Conservation (phyloP, 2,329 filamentous ascomycete genomes). For the Tolypocladium sp. region DNA sequence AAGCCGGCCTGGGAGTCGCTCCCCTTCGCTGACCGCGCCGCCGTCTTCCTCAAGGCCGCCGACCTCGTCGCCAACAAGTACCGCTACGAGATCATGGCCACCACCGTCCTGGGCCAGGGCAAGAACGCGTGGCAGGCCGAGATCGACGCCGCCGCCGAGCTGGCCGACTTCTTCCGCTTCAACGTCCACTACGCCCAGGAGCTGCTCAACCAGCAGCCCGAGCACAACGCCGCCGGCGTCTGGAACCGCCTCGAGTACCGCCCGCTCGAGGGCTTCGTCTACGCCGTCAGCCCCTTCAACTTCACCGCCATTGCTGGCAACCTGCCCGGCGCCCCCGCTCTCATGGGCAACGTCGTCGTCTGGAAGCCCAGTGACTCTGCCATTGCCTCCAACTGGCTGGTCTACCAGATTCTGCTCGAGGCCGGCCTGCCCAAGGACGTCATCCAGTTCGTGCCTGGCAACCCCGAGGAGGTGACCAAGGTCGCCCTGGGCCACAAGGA, state of each 20-base stretch:
- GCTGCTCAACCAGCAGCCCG: slow-evolving; percentile 78
- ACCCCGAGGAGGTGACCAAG: slow-evolving; percentile 76
- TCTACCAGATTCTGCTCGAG: slow-evolving; percentile 85
- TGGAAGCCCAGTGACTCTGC: slow-evolving; percentile 95
- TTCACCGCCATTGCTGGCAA: slow-evolving; percentile 94
- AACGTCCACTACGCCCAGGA: slow-evolving; percentile 92
- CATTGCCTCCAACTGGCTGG: slow-evolving; percentile 82
- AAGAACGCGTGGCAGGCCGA: slow-evolving; percentile 99
- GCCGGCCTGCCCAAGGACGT: slow-evolving; percentile 83
- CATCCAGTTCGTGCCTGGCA: slow-evolving; percentile 87
- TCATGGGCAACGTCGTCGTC: slow-evolving; percentile 89
- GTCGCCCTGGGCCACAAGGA: slow-evolving; percentile 66
- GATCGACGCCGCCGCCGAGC: slow-evolving; percentile 89
- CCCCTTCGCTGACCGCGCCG: slow-evolving; percentile 83
- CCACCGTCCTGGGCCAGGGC: slow-evolving; percentile 91
- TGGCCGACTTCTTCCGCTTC: slow-evolving; percentile 88
- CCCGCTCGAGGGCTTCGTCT: slow-evolving; percentile 89
- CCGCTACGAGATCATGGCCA: slow-evolving; percentile 91
- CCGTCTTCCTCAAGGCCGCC: slow-evolving; percentile 91
- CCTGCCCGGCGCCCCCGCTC: slow-evolving; percentile 69
- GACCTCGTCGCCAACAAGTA: slow-evolving; percentile 89
- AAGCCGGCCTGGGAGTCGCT: slow-evolving; percentile 79
- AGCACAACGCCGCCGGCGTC: slow-evolving; percentile 70
- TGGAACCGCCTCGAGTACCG: slow-evolving; percentile 92
- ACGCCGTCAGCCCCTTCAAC: slow-evolving; percentile 91